Percentiles rank a stretch among this genome's conserved stretches.
Evolutionary conservation across 371 early-diverging fungal species (phyloP).

Genomic region (Syncephalastrum monosporum): DNA sequence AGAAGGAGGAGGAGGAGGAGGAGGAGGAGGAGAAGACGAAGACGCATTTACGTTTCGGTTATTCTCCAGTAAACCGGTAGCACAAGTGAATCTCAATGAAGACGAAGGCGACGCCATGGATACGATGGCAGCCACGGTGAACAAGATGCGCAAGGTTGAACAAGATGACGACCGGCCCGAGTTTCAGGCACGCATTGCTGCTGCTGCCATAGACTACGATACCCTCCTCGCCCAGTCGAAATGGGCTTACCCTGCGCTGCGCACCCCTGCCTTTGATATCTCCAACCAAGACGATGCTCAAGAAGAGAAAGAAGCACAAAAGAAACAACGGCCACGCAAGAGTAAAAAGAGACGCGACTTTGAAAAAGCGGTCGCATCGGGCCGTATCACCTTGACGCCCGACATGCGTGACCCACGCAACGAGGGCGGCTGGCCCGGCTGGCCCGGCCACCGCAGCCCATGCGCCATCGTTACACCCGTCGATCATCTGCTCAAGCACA

Average conservation of each 20-base stretch:
- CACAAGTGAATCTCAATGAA: slow-evolving; percentile 32
- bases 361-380: slow-evolving; percentile 35
- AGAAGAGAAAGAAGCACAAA: slow-evolving; percentile 8
- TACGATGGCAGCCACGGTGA: slow-evolving; percentile 19
- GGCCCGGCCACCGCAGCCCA: slow-evolving; percentile 40
- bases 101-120: slow-evolving; percentile 24
- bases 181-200: slow-evolving; percentile 22
- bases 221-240: slow-evolving; percentile 34
- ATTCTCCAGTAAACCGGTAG: slow-evolving; percentile 35
- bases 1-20: slow-evolving; percentile 9
- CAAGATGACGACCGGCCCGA: slow-evolving; percentile 44
- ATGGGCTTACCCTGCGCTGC: slow-evolving; percentile 27
- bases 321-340: slow-evolving; percentile 28
- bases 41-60: slow-evolving; percentile 39
- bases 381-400: slow-evolving; percentile 22
- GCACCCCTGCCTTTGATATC: slow-evolving; percentile 25
- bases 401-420: slow-evolving; percentile 42
- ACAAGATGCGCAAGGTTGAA: slow-evolving; percentile 30
- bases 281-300: slow-evolving; percentile 9
- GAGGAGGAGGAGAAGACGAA: slow-evolving; percentile 13
- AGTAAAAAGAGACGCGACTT: slow-evolving; percentile 48
- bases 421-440: slow-evolving; percentile 49
- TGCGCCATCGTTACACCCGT: slow-evolving; percentile 28
- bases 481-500: slow-evolving; percentile 8
- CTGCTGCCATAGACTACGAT: slow-evolving; percentile 26